These are phyloP conservation scores for Calocybe indica DNA, from an alignment of 768 basidiomycete species.

Conservation along the genomic window DNA sequence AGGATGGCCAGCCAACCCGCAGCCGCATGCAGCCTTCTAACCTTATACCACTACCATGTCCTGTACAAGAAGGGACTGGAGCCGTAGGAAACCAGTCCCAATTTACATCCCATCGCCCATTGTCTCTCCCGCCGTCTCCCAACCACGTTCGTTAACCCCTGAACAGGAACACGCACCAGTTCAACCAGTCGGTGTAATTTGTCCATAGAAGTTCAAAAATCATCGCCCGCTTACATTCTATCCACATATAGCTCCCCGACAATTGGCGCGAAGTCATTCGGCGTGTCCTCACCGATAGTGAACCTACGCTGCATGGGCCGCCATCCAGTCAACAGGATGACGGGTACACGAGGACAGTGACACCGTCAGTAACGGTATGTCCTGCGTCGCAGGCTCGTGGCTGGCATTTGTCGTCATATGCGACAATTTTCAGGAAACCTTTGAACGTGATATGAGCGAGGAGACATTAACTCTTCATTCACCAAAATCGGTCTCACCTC, in stretches of 20 bases:
- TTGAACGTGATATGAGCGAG: background rate
- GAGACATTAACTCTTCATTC: background rate
- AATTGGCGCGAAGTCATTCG: slow-evolving; percentile 29
- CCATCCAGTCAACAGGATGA: background rate
- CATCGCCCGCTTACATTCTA: background rate
- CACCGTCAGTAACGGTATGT: background rate
- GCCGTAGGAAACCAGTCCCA: slow-evolving; percentile 69
- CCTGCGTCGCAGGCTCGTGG: background rate
- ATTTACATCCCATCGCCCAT: slow-evolving; percentile 62
- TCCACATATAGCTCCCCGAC: slow-evolving; percentile 20
- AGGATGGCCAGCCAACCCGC: too few relatives aligned
- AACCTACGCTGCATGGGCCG: slow-evolving; percentile 1
- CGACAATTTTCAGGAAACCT: background rate
- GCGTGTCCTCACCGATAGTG: slow-evolving; percentile 7
- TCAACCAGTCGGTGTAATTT: background rate
- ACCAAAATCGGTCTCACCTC: background rate
- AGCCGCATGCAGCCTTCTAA: too few relatives aligned
- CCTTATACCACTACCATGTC: too few relatives aligned
- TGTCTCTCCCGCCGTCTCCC: slow-evolving; percentile 26
- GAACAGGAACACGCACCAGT: slow-evolving; percentile 4
- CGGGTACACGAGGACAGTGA: background rate
- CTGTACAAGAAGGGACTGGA: slow-evolving; percentile 30
- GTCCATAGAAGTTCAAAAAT: background rate
- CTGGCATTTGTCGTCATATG: background rate
- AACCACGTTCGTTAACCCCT: slow-evolving; percentile 5